A percentile compares a stretch with the other conserved stretches of the same genome.
These are phyloP conservation scores for Breynia disticha DNA, from an alignment of 441 rosid species.

Conservation along the genomic window DNA sequence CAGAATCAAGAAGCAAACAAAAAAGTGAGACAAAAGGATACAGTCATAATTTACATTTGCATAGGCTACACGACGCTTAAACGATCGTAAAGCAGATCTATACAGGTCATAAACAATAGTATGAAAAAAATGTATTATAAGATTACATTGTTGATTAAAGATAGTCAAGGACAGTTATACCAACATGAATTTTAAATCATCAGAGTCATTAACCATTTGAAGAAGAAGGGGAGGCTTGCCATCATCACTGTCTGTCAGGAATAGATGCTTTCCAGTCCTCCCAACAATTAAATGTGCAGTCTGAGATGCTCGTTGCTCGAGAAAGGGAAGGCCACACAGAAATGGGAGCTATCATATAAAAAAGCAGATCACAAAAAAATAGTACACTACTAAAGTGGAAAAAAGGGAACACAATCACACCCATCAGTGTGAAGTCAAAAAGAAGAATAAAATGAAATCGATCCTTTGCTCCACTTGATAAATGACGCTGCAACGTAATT, in stretches of 20 bases:
- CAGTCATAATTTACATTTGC: slow-evolving; percentile 82
- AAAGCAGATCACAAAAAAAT: not conserved
- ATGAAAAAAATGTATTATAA: slow-evolving; percentile 9
- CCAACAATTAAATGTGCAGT: slow-evolving; percentile 81
- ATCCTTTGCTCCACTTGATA: not conserved
- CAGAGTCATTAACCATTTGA: slow-evolving; percentile 71
- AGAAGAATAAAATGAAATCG: not conserved
- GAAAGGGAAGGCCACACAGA: slow-evolving; percentile 84
- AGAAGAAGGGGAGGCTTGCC: slow-evolving; percentile 89
- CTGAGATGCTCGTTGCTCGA: slow-evolving; percentile 75
- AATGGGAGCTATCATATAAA: slow-evolving; percentile 56
- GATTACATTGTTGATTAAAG: slow-evolving; percentile 3
- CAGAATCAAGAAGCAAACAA: slow-evolving; percentile 7
- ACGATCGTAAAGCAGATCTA: slow-evolving; percentile 78
- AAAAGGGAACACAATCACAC: not conserved
- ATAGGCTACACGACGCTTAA: slow-evolving; percentile 85
- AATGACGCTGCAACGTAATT: not conserved
- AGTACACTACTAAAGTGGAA: not conserved
- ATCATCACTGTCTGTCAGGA: slow-evolving; percentile 65
- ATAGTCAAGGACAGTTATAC: slow-evolving; percentile 14
- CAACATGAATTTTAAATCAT: slow-evolving; percentile 67
- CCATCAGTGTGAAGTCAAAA: not conserved
- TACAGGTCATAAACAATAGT: slow-evolving; percentile 21
- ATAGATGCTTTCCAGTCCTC: slow-evolving; percentile 85
- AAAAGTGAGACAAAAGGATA: slow-evolving; percentile 40